Percentiles rank a stretch among this genome's conserved stretches.
Conservation (phyloP, 2,329 filamentous ascomycete genomes). For the Trematosphaeria pertusa region DNA sequence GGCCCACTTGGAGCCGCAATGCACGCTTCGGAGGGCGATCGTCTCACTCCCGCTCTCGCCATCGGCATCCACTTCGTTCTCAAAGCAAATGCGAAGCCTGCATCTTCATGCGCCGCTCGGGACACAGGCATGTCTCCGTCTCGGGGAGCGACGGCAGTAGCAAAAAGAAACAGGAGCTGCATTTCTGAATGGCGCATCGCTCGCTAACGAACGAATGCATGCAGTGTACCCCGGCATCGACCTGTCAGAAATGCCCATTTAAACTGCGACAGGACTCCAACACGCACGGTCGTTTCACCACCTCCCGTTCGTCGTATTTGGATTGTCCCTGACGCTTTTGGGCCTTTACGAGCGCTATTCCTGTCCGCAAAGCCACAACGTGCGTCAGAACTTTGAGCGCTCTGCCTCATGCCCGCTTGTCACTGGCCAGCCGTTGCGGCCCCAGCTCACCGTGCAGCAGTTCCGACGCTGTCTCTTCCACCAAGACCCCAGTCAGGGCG, state of each 20-base stretch:
- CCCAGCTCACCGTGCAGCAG: constrained; percentile 31
- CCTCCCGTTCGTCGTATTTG: constrained; percentile 26
- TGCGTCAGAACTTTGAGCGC: constrained; percentile 37
- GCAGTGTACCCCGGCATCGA: constrained; percentile 8
- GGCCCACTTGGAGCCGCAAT: constrained; percentile 35
- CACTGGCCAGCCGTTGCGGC: constrained; percentile 40
- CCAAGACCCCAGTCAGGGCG: constrained; percentile 31
- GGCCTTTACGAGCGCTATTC: constrained; percentile 38
- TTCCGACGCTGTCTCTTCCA: constrained; percentile 18
- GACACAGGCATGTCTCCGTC: constrained; percentile 10
- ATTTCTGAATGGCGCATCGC: constrained; percentile 9
- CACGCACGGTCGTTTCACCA: constrained; percentile 44
- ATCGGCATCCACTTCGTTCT: background rate
- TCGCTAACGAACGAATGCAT: constrained; percentile 12
- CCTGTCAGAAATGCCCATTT: constrained; percentile 27
- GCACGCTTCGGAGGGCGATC: constrained; percentile 23
- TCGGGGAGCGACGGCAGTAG: constrained; percentile 17
- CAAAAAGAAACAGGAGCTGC: constrained; percentile 14
- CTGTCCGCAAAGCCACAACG: constrained; percentile 32
- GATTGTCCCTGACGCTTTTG: constrained; percentile 20
- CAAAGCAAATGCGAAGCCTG: background rate
- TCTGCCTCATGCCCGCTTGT: constrained; percentile 26
- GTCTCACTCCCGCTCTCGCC: constrained; percentile 10
- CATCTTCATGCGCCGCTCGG: constrained; percentile 12
- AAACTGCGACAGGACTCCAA: constrained; percentile 33